phyloP scores from a whole-genome alignment of 805 yeast genomes.

The Kodamaea nitidulidarum region DNA sequence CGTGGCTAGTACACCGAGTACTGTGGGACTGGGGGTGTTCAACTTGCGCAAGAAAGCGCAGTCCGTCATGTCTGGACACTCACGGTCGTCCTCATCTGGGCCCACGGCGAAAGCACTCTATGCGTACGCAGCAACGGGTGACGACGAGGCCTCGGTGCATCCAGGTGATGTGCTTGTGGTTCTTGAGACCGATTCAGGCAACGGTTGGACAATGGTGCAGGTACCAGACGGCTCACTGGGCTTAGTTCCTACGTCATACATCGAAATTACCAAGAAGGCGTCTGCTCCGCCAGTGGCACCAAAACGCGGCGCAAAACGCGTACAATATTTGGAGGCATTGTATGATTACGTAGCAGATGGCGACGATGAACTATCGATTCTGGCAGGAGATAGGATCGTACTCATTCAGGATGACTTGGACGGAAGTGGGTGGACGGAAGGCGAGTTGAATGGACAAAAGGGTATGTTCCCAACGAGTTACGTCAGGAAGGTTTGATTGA shows the following conservation, averaged over 20 bases:
- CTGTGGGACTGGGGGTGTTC: conserved; percentile 26
- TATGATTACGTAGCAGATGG: conserved; percentile 78
- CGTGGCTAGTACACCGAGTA: conserved; percentile 20
- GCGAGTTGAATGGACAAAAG: conserved; percentile 61
- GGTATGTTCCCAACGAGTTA: conserved; percentile 83
- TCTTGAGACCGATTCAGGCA: conserved; percentile 72
- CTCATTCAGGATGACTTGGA: conserved; percentile 55
- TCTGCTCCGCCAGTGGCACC: conserved; percentile 76
- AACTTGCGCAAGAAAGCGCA: conserved; percentile 32
- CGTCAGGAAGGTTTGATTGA: conserved; percentile 40
- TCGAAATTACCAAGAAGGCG: conserved; percentile 43
- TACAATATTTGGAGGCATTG: conserved; percentile 60
- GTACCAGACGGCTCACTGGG: conserved; percentile 52
- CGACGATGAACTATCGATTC: conserved; percentile 70
- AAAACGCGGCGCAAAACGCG: conserved; percentile 63
- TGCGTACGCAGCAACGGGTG: conserved; percentile 62
- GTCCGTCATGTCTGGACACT: conserved; percentile 17
- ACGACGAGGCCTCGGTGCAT: conserved; percentile 64
- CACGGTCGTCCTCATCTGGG: conserved; percentile 5
- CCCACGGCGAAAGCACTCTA: conserved; percentile 53
- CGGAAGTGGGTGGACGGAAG: conserved; percentile 94
- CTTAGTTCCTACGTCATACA: conserved; percentile 79
- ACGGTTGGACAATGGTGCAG: conserved; percentile 81
- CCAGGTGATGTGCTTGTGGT: conserved; percentile 62
- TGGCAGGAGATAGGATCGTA: conserved; percentile 68